Evolutionary conservation across 768 basidiomycete genomes (phyloP), one percentile per base, ranked within the genome.

Genomic region (Ramaria rubella): DNA sequence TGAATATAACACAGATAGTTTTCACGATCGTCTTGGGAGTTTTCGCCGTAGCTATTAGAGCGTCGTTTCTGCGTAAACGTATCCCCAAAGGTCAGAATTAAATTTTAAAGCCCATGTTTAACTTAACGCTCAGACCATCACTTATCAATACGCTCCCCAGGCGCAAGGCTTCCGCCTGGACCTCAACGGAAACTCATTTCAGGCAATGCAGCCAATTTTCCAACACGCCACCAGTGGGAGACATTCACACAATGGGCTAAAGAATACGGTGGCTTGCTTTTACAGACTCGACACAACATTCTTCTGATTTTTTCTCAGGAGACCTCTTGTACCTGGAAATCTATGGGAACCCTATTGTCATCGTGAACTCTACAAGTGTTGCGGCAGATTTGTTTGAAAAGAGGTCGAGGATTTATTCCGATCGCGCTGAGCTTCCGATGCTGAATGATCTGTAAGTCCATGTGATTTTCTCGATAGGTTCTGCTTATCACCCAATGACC

Each of bases 331-430:
- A 52, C 31, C 24, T 52, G 5, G n/a, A 52, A 15, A 31, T 17
- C 29, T 34, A 31, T 33, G 50, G 50, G 19, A n/a, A n/a, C 7
- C 19, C 50, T 2, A 36, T 52, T n/a, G 9, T 52, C 11, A 24
- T 52, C 11, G 52, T 69, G 12, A 69, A 57, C 59, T 63, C 64
- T n/a, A 51, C 60, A 23, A 58, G 60, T 36, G 33, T 66, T 43
- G 67, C 69, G 17, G 59, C 58, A 26, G 69, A 67, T 0, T 61
- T 69, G 4, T 50, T 69, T 12, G 69, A 70, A 1, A 59, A 56
- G 9, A 59, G 67, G 11, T 68, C 67, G 0, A 24, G 30, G 21
- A 60, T 63, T 38, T 69, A 69, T 42, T 67, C 69, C 6, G 68
- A 70, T 44, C 65, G 62, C 29, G 49, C 38, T 4, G 27, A 26